phyloP scores from a whole-genome alignment of 139 green algal genomes.

The Coelastrella sp. region DNA sequence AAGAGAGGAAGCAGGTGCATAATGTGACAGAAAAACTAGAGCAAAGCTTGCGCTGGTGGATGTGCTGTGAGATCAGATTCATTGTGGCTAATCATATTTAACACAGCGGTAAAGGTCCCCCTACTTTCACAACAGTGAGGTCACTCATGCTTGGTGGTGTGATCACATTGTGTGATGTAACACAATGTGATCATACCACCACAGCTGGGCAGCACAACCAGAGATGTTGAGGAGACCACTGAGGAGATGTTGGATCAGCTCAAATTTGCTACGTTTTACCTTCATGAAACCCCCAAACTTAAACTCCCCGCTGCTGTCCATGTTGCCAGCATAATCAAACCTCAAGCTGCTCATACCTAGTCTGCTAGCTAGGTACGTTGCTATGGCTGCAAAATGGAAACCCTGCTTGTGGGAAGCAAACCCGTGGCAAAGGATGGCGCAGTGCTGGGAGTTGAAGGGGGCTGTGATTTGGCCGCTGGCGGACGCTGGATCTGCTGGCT shows the following conservation, averaged over 20 bases:
- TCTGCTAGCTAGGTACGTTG: not conserved
- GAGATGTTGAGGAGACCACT: not conserved
- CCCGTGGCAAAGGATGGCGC: slow-evolving; percentile 32
- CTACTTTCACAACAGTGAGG: too few species aligned
- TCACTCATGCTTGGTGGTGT: too few species aligned
- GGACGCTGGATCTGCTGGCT: not conserved
- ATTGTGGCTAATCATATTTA: too few species aligned
- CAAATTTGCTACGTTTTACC: not conserved
- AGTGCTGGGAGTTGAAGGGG: not conserved
- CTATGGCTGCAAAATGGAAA: slow-evolving; percentile 31
- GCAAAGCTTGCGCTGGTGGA: not conserved
- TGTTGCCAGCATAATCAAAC: slow-evolving; percentile 29
- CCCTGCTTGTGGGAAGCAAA: slow-evolving; percentile 39
- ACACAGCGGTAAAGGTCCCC: too few species aligned
- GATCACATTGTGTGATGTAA: too few species aligned
- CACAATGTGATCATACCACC: too few species aligned
- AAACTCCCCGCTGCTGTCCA: slow-evolving; percentile 7
- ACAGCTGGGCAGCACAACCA: too few species aligned
- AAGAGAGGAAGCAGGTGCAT: too few species aligned
- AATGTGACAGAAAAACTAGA: not conserved
- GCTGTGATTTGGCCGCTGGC: not conserved
- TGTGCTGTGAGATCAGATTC: not conserved
- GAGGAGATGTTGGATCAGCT: not conserved
- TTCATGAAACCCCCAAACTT: slow-evolving; percentile 33
- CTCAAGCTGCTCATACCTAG: slow-evolving; percentile 31